Conservation (phyloP, 306 rosid species). For the Mimosa bimucronata region DNA sequence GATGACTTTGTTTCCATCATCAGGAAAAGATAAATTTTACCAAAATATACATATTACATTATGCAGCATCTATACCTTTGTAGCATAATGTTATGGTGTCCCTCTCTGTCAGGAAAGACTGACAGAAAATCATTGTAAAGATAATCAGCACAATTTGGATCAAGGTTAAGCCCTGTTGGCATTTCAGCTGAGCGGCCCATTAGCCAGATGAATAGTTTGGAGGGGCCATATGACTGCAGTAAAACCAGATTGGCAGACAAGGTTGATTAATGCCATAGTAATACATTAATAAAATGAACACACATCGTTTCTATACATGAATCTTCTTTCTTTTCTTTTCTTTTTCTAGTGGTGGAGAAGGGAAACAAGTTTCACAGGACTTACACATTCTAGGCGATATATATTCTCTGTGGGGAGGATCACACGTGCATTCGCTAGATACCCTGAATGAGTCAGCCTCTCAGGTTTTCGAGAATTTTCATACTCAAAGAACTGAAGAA, state of each 20-base stretch:
- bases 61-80: slow-evolving; percentile 58
- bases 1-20: slow-evolving; percentile 4
- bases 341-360: neutral
- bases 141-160: slow-evolving; percentile 80
- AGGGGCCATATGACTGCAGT: slow-evolving; percentile 68
- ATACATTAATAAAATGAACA: slow-evolving; percentile 1
- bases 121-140: slow-evolving; percentile 77
- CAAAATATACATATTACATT: neutral
- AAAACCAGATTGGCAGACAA: slow-evolving; percentile 20
- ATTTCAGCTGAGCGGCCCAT: slow-evolving; percentile 82
- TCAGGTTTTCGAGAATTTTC: slow-evolving; percentile 80
- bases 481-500: slow-evolving; percentile 84
- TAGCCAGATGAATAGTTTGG: slow-evolving; percentile 72
- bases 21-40: slow-evolving; percentile 3
- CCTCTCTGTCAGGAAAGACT: slow-evolving; percentile 63
- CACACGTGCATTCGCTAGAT: slow-evolving; percentile 83
- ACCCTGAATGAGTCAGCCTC: slow-evolving; percentile 64
- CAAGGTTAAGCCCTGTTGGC: slow-evolving; percentile 85
- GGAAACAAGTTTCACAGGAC: slow-evolving; percentile 30
- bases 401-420: slow-evolving; percentile 86
- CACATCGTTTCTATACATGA: neutral
- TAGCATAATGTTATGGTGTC: slow-evolving; percentile 60
- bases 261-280: slow-evolving; percentile 27
- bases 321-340: neutral
- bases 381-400: slow-evolving; percentile 80